Percentiles rank a stretch among this genome's conserved stretches.
Evolutionary conservation across 306 rosid genomes (phyloP).

Genomic region (Aeschynomene evenia): DNA sequence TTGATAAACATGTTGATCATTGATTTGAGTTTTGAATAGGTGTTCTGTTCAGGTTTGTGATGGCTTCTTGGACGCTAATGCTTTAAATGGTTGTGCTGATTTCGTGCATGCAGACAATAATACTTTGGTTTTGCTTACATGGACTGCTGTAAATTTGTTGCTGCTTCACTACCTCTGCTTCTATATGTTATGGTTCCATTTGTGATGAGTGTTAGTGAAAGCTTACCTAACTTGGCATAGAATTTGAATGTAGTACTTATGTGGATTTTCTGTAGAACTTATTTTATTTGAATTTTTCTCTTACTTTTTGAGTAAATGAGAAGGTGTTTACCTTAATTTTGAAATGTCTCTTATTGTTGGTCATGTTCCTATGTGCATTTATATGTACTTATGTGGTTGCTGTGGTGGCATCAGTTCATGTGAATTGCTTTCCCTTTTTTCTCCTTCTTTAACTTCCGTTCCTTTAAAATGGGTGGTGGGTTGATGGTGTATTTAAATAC

Average conservation of each 20-base stretch:
- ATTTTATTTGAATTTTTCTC: slow-evolving; percentile 18
- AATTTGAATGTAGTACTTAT: slow-evolving; percentile 48
- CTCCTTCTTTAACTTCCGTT: background rate
- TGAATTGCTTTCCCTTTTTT: background rate
- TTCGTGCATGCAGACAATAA: slow-evolving; percentile 81
- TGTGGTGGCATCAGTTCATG: slow-evolving; percentile 3
- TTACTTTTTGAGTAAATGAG: slow-evolving; percentile 28
- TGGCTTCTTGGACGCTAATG: slow-evolving; percentile 83
- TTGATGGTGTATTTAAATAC: background rate
- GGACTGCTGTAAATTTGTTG: slow-evolving; percentile 78
- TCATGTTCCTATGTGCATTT: slow-evolving; percentile 29
- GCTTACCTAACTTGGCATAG: slow-evolving; percentile 44
- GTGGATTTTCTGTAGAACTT: slow-evolving; percentile 39
- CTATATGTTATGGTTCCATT: slow-evolving; percentile 50
- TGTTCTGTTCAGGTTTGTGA: slow-evolving; percentile 77
- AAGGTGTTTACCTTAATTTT: slow-evolving; percentile 37
- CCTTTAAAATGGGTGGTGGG: background rate
- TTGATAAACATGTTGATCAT: slow-evolving; percentile 38
- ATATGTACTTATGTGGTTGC: slow-evolving; percentile 26
- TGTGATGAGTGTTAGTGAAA: slow-evolving; percentile 44
- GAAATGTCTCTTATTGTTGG: slow-evolving; percentile 1
- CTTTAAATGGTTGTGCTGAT: slow-evolving; percentile 84
- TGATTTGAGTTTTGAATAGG: slow-evolving; percentile 58
- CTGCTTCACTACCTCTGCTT: slow-evolving; percentile 73
- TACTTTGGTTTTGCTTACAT: slow-evolving; percentile 73